Evolutionary conservation across 1,284 basidiomycete species (phyloP), one percentile per base, ranked within the genome.

Genomic region (Fomitopsis schrenkii): DNA sequence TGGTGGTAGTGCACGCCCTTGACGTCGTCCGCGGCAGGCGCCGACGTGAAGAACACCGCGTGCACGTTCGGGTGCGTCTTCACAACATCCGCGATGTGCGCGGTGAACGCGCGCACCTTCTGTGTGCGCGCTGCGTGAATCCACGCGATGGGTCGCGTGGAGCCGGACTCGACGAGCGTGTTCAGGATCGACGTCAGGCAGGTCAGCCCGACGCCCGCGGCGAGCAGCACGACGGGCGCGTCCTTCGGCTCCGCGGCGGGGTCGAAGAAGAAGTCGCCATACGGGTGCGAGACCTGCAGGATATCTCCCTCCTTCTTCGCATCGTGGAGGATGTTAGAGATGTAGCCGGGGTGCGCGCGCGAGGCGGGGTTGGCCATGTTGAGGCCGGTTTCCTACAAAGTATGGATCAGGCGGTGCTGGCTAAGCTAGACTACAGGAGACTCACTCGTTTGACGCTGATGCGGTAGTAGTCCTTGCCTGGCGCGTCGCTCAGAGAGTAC

Each of bases 261-360:
- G 62, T 69, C 70, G 58, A 71, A 67, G 66, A 67, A 69, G 65
- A 71, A 71, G 58, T 70, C 69, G 62, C 70, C 70, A 62, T 65
- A 71, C 5, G 70, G 68, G 58, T 58, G 58, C 26, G 69, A 63
- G 60, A 70, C 63, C 44, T 68, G 64, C 58, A 71, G 38, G 33
- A 59, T 36, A 63, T 68, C 68, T 59, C 69, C 67, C 54, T 66
- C 67, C 46, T 63, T 46, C 19, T 69, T 52, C 30, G 59, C 64
- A 46, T 64, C 66, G 59, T 71, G 69, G 9, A 71, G 63, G 28
- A 70, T 60, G 63, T 68, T 69, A 35, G 68, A 70, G 42, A 71
- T 63, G 64, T 62, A 67, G 46, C 68, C 70, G 17, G 66, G 70
- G 42, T 69, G 66, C 6, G 53, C 60, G 17, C 61, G 48, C 22